phyloP scores from a whole-genome alignment of 148 eudicot genomes.

The Rhododendron griersonianum region DNA sequence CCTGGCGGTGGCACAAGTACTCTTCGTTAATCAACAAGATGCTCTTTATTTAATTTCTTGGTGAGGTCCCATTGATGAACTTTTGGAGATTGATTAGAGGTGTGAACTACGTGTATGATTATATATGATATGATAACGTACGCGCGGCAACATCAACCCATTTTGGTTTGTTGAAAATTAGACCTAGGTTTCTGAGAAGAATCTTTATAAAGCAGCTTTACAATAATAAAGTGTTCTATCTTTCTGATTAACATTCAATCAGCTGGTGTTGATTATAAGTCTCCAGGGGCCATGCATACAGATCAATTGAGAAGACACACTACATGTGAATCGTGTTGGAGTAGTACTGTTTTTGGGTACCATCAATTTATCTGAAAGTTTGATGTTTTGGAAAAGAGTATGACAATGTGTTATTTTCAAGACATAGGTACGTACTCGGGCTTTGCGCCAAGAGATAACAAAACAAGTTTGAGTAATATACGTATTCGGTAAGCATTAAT shows the following conservation, averaged over 20 bases:
- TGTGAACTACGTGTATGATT: not conserved
- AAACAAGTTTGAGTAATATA: too few relatives aligned
- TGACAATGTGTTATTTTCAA: not conserved
- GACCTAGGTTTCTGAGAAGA: not conserved
- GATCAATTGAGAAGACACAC: not conserved
- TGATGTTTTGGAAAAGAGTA: not conserved
- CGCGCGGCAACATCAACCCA: not conserved
- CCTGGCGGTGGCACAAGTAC: not conserved
- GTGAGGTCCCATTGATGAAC: not conserved
- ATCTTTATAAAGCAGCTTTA: constrained; percentile 5
- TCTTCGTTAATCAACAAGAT: not conserved
- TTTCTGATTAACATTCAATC: not conserved
- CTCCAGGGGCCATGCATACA: not conserved
- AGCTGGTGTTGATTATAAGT: not conserved
- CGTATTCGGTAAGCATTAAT: too few relatives aligned
- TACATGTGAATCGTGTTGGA: not conserved
- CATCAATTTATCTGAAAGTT: not conserved
- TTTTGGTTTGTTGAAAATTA: not conserved
- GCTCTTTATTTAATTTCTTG: not conserved
- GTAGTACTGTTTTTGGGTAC: not conserved
- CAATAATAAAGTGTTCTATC: not conserved
- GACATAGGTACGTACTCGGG: too few relatives aligned
- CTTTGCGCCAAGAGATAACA: too few relatives aligned
- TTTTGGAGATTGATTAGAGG: not conserved
- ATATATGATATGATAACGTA: not conserved